A percentile compares a stretch with the other conserved stretches of the same genome.
Conservation (phyloP, 495 filamentous ascomycete genomes). For the Haplographium delicatum region DNA sequence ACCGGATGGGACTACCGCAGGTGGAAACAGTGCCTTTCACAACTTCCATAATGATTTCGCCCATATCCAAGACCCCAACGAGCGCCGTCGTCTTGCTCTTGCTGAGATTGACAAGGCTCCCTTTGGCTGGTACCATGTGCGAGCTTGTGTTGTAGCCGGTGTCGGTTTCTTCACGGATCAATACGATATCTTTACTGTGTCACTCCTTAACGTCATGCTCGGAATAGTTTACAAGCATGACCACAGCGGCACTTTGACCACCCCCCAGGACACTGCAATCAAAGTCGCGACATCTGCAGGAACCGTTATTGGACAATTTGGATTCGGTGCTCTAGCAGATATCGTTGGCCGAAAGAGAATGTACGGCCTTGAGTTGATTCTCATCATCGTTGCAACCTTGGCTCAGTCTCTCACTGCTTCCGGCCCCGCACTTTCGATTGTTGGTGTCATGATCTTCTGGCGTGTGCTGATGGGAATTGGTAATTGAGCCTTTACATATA, state of each 20-base stretch:
- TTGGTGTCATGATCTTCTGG: constrained; percentile 84
- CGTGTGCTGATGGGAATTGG: constrained; percentile 64
- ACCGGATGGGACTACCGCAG: too few species aligned
- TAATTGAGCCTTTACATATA: background rate
- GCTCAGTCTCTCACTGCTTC: constrained; percentile 65
- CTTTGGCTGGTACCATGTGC: constrained; percentile 68
- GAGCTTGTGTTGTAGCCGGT: constrained; percentile 67
- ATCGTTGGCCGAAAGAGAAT: constrained; percentile 66
- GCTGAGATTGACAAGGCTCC: constrained; percentile 75
- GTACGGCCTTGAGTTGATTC: constrained; percentile 83
- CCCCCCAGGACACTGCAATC: constrained; percentile 69
- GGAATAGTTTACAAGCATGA: constrained; percentile 65
- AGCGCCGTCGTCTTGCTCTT: constrained; percentile 68
- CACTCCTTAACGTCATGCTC: constrained; percentile 61
- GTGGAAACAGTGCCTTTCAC: constrained; percentile 63
- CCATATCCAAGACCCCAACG: constrained; percentile 66
- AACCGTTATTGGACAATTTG: constrained; percentile 79
- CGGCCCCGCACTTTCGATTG: constrained; percentile 61
- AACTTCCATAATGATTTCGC: constrained; percentile 60
- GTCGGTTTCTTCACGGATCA: constrained; percentile 82
- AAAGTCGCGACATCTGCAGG: constrained; percentile 85
- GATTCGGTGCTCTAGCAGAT: constrained; percentile 78
- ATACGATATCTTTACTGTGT: constrained; percentile 78
- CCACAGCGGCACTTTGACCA: constrained; percentile 48
- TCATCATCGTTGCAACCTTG: constrained; percentile 82